Conservation (phyloP, 345 rosid genomes). For the Garcia nutans region DNA sequence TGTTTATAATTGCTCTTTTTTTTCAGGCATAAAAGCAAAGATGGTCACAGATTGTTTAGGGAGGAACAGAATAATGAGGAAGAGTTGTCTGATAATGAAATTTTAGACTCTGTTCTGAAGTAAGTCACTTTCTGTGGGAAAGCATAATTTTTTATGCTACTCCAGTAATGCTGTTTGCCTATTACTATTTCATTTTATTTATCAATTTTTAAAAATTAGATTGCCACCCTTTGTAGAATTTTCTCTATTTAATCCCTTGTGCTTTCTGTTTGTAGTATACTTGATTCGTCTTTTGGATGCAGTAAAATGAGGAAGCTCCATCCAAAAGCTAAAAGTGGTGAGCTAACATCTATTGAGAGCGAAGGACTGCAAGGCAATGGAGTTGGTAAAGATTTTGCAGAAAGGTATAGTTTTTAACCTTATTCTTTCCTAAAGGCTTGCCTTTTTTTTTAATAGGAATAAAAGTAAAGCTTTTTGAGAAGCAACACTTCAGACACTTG, state of each 20-base stretch:
- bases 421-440: background rate
- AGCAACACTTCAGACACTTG: background rate
- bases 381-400: conserved; percentile 25
- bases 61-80: background rate
- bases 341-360: conserved; percentile 19
- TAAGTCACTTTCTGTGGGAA: background rate
- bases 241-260: background rate
- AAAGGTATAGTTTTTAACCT: conserved; percentile 32
- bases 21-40: conserved; percentile 9
- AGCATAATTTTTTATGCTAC: background rate
- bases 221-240: background rate
- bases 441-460: background rate
- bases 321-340: conserved; percentile 20
- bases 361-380: conserved; percentile 10
- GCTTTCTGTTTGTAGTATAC: background rate
- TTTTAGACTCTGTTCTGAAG: conserved; percentile 9
- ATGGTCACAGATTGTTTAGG: background rate
- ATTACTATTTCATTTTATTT: background rate
- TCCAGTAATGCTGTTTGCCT: background rate
- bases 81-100: background rate
- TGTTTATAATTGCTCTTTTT: background rate
- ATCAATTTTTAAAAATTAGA: background rate
- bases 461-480: background rate
- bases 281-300: conserved; percentile 9
- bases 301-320: conserved; percentile 36